These are phyloP conservation scores for Yamadazyma aaseri DNA, from an alignment of 1,139 yeast genomes.

Conservation along the genomic window DNA sequence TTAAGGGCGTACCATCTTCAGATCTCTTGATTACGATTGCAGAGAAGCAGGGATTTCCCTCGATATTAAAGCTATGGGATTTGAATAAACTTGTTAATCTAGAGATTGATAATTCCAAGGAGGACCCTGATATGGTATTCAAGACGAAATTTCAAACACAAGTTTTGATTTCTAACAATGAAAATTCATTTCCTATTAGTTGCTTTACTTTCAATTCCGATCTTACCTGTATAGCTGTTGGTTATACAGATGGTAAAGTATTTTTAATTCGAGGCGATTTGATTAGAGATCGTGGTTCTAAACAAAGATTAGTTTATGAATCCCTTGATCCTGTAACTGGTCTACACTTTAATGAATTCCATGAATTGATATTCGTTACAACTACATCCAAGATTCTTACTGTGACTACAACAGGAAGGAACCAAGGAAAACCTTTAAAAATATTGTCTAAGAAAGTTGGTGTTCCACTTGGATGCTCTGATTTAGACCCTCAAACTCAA, in stretches of 20 bases:
- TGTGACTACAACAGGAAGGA: constrained; percentile 76
- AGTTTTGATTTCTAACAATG: constrained; percentile 44
- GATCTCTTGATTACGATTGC: constrained; percentile 67
- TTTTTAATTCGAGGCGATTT: constrained; percentile 84
- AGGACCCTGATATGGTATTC: constrained; percentile 36
- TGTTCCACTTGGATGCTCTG: constrained; percentile 68
- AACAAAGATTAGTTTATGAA: constrained; percentile 77
- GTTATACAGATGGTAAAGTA: constrained; percentile 86
- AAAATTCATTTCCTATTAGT: constrained; percentile 72
- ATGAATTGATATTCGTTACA: constrained; percentile 50
- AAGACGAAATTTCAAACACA: constrained; percentile 34
- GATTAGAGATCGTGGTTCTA: constrained; percentile 82
- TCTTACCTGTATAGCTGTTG: constrained; percentile 69
- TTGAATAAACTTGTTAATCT: constrained; percentile 46
- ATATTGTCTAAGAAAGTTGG: constrained; percentile 65
- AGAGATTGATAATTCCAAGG: constrained; percentile 20
- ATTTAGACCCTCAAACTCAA: constrained; percentile 32
- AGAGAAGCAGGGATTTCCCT: constrained; percentile 69
- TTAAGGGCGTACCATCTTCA: constrained; percentile 47
- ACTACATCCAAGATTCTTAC: constrained; percentile 72
- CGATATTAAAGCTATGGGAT: constrained; percentile 72
- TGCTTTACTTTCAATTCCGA: constrained; percentile 58
- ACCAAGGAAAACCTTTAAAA: constrained; percentile 64
- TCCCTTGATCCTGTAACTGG: constrained; percentile 80
- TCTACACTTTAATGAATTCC: constrained; percentile 51